phyloP scores from a whole-genome alignment of 495 filamentous ascomycete genomes.

The Beverwykella pulmonaria region DNA sequence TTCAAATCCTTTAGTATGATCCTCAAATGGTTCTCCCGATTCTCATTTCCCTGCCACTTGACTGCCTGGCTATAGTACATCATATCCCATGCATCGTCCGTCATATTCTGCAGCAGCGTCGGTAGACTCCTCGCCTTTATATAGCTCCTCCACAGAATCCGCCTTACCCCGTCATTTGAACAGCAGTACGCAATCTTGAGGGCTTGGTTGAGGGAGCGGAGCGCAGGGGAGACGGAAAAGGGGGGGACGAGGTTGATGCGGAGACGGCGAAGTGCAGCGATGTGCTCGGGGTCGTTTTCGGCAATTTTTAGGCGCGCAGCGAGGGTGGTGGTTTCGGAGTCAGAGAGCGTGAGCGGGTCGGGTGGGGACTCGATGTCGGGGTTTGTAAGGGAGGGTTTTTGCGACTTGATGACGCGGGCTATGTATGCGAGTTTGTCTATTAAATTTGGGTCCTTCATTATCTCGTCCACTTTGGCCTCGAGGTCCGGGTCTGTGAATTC shows the following conservation, averaged over 20 bases:
- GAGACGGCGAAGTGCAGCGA: slow-evolving; percentile 25
- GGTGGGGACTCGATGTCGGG: slow-evolving; percentile 6
- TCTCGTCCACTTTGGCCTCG: slow-evolving; percentile 28
- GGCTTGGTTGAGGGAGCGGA: slow-evolving; percentile 23
- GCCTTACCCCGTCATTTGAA: slow-evolving; percentile 31
- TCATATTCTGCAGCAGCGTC: slow-evolving; percentile 28
- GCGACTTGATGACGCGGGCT: background rate
- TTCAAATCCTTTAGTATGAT: slow-evolving; percentile 25
- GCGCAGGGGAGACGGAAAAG: slow-evolving; percentile 20
- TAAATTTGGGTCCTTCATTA: slow-evolving; percentile 29
- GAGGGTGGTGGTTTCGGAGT: slow-evolving; percentile 7
- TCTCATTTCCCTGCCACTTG: slow-evolving; percentile 29
- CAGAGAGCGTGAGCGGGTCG: slow-evolving; percentile 20
- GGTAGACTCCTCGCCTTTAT: slow-evolving; percentile 25
- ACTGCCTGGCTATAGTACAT: slow-evolving; percentile 36
- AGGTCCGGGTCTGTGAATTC: slow-evolving; percentile 11
- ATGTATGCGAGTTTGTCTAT: slow-evolving; percentile 26
- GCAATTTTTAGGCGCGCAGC: slow-evolving; percentile 19
- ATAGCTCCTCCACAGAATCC: slow-evolving; percentile 34
- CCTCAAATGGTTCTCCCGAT: slow-evolving; percentile 31
- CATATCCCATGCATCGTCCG: slow-evolving; percentile 37
- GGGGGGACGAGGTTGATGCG: slow-evolving; percentile 27
- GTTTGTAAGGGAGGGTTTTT: background rate
- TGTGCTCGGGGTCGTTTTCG: slow-evolving; percentile 32
- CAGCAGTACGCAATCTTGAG: slow-evolving; percentile 31